These are phyloP conservation scores for Camellia lanceoleosa DNA, from an alignment of 148 eudicot species.

Conservation along the genomic window DNA sequence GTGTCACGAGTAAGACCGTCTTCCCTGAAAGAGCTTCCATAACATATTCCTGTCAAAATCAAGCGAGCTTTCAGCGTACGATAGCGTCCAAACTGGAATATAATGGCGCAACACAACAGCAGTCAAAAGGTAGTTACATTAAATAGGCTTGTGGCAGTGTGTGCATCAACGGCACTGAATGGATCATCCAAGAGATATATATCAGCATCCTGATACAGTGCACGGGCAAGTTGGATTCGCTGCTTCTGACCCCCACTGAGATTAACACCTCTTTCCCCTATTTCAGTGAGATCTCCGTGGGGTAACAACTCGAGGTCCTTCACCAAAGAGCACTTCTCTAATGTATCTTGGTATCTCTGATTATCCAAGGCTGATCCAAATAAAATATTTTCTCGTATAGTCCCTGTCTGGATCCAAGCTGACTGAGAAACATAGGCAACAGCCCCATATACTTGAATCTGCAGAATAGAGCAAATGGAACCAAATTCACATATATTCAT, in stretches of 20 bases:
- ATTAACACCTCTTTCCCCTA: slow-evolving; percentile 91
- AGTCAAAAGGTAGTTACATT: slow-evolving; percentile 37
- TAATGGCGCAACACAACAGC: neutral
- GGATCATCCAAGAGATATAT: slow-evolving; percentile 93
- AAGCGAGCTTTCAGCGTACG: slow-evolving; percentile 8
- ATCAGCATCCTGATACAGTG: slow-evolving; percentile 84
- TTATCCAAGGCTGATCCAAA: slow-evolving; percentile 68
- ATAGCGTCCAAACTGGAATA: neutral
- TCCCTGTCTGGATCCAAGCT: slow-evolving; percentile 91
- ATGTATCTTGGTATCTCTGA: slow-evolving; percentile 59
- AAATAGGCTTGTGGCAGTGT: slow-evolving; percentile 83
- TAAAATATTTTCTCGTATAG: slow-evolving; percentile 70
- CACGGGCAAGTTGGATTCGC: slow-evolving; percentile 92
- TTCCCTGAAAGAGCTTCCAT: slow-evolving; percentile 78
- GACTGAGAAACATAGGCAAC: slow-evolving; percentile 91
- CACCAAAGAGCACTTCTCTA: slow-evolving; percentile 63
- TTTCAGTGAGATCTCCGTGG: slow-evolving; percentile 79
- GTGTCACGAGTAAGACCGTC: slow-evolving; percentile 88
- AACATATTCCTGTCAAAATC: slow-evolving; percentile 63
- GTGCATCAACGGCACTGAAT: slow-evolving; percentile 96
- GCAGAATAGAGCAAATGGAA: slow-evolving; percentile 13
- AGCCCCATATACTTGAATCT: slow-evolving; percentile 69
- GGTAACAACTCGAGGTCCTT: slow-evolving; percentile 90
- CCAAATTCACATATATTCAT: neutral
- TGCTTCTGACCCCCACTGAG: slow-evolving; percentile 99